Base-by-base conservation (phyloP, 306 rosid species). In the Dryas alaskensis region DNA sequence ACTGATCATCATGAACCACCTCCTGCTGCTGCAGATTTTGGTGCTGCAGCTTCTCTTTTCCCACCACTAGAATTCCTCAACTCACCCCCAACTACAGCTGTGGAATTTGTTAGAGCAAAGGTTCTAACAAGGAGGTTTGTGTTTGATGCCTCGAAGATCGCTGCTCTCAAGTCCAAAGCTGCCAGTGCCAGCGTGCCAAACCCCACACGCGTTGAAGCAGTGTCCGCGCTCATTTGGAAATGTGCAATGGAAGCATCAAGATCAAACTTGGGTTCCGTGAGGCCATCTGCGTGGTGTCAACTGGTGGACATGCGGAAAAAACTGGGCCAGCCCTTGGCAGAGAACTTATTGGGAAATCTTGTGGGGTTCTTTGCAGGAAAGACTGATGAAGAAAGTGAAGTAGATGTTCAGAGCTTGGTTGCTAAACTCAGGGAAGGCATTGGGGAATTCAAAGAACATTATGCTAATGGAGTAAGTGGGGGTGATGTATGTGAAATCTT, bases 131-230 rank as follows among this genome's bases (percentile, higher is more conserved):
- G 51, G 59, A 83, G 86, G 27, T 73, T 87, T 25, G 39, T 71
- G 60, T 85, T 87, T 27, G 50, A 44, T 16, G 73, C 45, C 51
- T 62, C 79, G 13, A 58, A 37, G 31, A 73, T 80, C 43, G 43
- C 79, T 14, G 45, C 57, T 2, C 66, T 84, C 52, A 82, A 82
- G 78, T 55, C 58, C 19, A 67, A 78, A n/a, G 58, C 65, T 52
- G 70, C 37, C 7, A 48, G 52, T 10, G 7, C 22, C 1, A 7
- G 8, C 3, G 39, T 6, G 37, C 22, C 63, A 8, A 27, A 69
- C 12, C 84, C 89, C 7, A 71, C 84, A 2, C 76, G 86, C 1
- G 16, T 82, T 8, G 83, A 82, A 73, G 78, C 60, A 8, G 70
- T 85, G 44, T 70, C 43, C 0, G 16, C 63, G 1, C 63, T 59